phyloP scores from a whole-genome alignment of 768 basidiomycete species.

The Phaeotremella skinneri region DNA sequence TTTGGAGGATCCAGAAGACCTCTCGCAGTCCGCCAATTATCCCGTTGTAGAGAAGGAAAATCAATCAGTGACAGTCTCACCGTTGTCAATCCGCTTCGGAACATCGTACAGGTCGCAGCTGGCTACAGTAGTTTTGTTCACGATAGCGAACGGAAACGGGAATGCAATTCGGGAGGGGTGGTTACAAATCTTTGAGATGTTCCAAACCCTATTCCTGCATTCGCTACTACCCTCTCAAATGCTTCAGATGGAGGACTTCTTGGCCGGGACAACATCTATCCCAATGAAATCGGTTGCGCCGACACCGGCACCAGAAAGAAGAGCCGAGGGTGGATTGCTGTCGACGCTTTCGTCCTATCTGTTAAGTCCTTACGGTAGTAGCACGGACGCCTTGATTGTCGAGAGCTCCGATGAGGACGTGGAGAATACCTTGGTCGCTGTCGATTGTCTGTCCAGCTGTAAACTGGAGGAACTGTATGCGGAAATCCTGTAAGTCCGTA shows the following conservation, averaged over 20 bases:
- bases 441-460: conserved; percentile 92
- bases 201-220: conserved; percentile 91
- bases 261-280: conserved; percentile 89
- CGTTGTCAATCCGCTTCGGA: conserved; percentile 87
- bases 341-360: conserved; percentile 93
- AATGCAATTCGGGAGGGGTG: conserved; percentile 92
- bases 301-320: conserved; percentile 57
- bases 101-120: conserved; percentile 92
- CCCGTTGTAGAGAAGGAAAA: conserved; percentile 87
- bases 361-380: conserved; percentile 84
- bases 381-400: conserved; percentile 71
- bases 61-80: conserved; percentile 84
- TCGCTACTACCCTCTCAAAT: conserved; percentile 84
- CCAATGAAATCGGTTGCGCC: conserved; percentile 76
- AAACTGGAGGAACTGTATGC: conserved; percentile 89
- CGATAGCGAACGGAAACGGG: conserved; percentile 94
- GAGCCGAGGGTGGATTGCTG: conserved; percentile 78
- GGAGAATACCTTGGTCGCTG: conserved; percentile 88
- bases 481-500: conserved; percentile 76
- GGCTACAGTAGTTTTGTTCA: conserved; percentile 94
- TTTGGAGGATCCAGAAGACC: conserved; percentile 64
- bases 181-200: conserved; percentile 98
- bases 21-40: conserved; percentile 63
- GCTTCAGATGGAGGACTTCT: conserved; percentile 97
- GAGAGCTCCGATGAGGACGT: conserved; percentile 86